Percentiles rank a stretch among this genome's conserved stretches.
Conservation (phyloP, 2,329 filamentous ascomycete species). For the Xylaria sp. region DNA sequence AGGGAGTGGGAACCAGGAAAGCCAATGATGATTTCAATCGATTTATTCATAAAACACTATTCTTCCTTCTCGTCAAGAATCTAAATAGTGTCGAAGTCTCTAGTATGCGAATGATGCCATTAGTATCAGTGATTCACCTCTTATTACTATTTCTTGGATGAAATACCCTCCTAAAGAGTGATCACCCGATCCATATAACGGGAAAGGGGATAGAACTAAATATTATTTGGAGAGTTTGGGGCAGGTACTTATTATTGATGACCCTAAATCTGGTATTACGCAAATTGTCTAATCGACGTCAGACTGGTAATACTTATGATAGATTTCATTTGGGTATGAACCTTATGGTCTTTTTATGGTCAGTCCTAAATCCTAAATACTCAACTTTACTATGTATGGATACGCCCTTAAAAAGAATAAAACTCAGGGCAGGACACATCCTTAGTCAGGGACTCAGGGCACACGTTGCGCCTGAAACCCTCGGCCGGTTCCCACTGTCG, state of each 20-base stretch:
- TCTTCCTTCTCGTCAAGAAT: no score
- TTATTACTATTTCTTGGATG: neutral
- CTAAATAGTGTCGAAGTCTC: no score
- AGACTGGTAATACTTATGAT: neutral
- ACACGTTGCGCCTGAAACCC: neutral
- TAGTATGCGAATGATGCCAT: neutral
- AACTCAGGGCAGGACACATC: neutral
- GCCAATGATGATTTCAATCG: no score
- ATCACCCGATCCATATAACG: neutral
- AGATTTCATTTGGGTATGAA: neutral
- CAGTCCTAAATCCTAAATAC: neutral
- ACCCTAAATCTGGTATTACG: no score
- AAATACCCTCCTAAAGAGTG: neutral
- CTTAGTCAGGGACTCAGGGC: neutral
- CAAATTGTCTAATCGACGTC: neutral
- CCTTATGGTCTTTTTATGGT: no score
- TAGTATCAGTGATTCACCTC: neutral
- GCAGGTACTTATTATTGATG: no score
- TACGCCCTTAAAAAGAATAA: neutral
- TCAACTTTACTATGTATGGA: neutral
- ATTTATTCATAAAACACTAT: no score
- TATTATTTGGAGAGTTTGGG: no score
- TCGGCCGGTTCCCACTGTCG: conserved; percentile 9
- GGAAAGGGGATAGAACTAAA: neutral
- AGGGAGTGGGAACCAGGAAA: neutral